Percentiles rank a stretch among this genome's conserved stretches.
Conservation (phyloP, 768 basidiomycete species). For the Agaricus subrufescens region DNA sequence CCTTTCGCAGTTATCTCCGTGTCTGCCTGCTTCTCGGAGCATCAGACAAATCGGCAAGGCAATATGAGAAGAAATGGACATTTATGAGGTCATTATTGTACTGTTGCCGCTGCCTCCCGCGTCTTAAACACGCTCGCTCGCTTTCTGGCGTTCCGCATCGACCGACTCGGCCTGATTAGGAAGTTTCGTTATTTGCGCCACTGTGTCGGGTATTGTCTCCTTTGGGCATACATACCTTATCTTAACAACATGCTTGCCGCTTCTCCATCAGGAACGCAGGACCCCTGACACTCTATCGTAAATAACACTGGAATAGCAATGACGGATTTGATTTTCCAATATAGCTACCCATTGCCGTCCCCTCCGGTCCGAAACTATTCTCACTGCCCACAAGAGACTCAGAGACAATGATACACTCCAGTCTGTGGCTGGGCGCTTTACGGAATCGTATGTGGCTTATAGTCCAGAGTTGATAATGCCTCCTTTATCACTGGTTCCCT, state of each 20-base stretch:
- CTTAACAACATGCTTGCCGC: not conserved
- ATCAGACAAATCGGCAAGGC: not conserved
- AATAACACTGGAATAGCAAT: no score
- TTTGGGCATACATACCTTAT: not conserved
- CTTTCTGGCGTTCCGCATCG: not conserved
- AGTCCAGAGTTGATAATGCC: slow-evolving; percentile 7
- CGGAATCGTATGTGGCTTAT: not conserved
- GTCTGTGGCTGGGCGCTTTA: not conserved
- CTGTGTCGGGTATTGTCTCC: not conserved
- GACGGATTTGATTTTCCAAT: no score
- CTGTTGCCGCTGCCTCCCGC: no score
- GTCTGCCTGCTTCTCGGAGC: slow-evolving; percentile 2
- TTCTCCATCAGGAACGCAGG: not conserved
- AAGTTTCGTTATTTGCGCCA: not conserved
- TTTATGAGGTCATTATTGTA: not conserved
- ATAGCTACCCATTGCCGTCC: no score
- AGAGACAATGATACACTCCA: no score
- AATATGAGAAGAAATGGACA: not conserved
- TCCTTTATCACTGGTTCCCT: slow-evolving; percentile 6
- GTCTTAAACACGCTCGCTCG: not conserved
- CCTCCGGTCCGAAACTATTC: no score
- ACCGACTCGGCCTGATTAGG: not conserved
- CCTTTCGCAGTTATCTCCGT: slow-evolving; percentile 9
- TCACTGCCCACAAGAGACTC: no score
- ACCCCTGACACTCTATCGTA: not conserved